Conservation (phyloP, 768 basidiomycete species). For the Sarcodon aspratus region DNA sequence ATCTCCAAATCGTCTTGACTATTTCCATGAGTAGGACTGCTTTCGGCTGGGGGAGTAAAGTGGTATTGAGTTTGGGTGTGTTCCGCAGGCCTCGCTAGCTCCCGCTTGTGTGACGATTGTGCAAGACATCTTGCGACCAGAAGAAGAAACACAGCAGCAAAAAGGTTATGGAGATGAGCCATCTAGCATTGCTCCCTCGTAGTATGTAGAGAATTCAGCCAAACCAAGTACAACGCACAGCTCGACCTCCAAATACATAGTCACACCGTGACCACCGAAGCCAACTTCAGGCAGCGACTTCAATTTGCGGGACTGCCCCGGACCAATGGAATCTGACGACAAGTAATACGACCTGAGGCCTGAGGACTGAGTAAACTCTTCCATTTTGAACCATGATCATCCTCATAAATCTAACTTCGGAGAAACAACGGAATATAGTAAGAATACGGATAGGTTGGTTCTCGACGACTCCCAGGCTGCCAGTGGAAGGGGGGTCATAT, state of each 20-base stretch:
- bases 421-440: too few species aligned
- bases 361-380: too few species aligned
- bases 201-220: not conserved
- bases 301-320: not conserved
- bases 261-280: not conserved
- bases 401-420: too few species aligned
- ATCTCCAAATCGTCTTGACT: constrained; percentile 41
- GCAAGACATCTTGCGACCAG: not conserved
- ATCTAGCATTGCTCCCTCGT: not conserved
- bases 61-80: not conserved
- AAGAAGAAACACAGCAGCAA: not conserved
- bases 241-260: not conserved
- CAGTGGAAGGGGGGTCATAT: too few species aligned
- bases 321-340: not conserved
- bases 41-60: constrained; percentile 7
- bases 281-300: not conserved
- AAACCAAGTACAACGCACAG: too few species aligned
- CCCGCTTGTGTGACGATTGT: not conserved
- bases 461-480: too few species aligned
- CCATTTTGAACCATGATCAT: too few species aligned
- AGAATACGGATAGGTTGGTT: too few species aligned
- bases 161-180: not conserved
- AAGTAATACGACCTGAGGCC: not conserved
- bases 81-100: not conserved
- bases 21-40: constrained; percentile 1